These are phyloP conservation scores for Quercus engelmannii DNA, from an alignment of 306 rosid genomes.

Conservation along the genomic window DNA sequence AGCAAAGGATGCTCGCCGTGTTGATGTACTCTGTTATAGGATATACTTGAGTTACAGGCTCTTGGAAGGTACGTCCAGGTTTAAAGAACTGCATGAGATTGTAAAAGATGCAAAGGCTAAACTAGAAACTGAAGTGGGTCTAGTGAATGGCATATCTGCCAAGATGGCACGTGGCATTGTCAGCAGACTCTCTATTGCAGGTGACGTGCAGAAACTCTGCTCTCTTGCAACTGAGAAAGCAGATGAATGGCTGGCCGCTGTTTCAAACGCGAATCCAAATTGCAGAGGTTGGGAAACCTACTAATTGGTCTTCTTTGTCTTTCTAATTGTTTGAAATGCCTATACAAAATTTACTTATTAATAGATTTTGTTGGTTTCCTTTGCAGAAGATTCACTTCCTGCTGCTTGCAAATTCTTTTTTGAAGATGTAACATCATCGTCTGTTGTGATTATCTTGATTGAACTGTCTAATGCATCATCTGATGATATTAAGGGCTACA, in stretches of 20 bases:
- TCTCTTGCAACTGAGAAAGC: conserved; percentile 86
- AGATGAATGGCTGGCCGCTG: conserved; percentile 70
- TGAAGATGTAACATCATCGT: conserved; percentile 76
- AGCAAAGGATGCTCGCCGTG: conserved; percentile 97
- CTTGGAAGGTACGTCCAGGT: conserved; percentile 73
- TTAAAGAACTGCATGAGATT: conserved; percentile 76
- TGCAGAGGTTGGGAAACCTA: conserved; percentile 59
- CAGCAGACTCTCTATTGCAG: conserved; percentile 89
- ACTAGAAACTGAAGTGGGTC: conserved; percentile 91
- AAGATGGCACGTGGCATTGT: conserved; percentile 97
- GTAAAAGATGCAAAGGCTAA: conserved; percentile 82
- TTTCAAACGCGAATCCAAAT: conserved; percentile 52
- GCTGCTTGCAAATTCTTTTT: conserved; percentile 98
- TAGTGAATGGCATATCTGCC: conserved; percentile 79
- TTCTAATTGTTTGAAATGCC: conserved; percentile 12
- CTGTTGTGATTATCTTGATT: conserved; percentile 76
- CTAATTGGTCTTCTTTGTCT: conserved; percentile 3
- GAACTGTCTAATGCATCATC: conserved; percentile 61
- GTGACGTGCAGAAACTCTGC: conserved; percentile 86
- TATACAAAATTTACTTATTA: conserved; percentile 19
- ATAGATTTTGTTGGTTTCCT: conserved; percentile 15
- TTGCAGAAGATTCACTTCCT: conserved; percentile 93
- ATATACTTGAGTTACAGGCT: conserved; percentile 93
- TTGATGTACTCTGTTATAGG: conserved; percentile 84
- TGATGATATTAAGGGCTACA: conserved; percentile 71